These are phyloP conservation scores for Zygnema cylindricum DNA, from an alignment of 139 green algal species.

Conservation along the genomic window DNA sequence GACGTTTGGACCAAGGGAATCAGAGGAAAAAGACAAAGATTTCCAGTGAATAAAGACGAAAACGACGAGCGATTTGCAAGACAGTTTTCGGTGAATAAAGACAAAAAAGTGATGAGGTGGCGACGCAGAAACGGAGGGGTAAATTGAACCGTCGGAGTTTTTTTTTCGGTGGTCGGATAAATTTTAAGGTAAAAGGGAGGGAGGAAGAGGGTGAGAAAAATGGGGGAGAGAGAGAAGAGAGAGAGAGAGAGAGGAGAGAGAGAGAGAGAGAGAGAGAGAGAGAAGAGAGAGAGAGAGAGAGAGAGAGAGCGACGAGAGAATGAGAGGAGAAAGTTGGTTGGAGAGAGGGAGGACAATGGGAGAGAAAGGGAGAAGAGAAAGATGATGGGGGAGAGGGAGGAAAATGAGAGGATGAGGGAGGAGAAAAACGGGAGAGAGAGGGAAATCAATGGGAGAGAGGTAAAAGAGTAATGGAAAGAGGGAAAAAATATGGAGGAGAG, in stretches of 20 bases:
- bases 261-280: not conserved
- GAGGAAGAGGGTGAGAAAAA: not conserved
- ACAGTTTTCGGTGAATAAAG: not conserved
- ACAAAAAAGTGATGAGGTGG: not conserved
- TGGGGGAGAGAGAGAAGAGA: not conserved
- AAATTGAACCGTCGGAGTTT: not conserved
- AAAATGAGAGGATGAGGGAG: not conserved
- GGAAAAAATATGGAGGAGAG: not conserved
- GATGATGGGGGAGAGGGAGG: not conserved
- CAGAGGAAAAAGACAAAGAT: not conserved
- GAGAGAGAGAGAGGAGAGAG: not conserved
- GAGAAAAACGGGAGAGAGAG: not conserved
- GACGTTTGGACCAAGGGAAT: not conserved
- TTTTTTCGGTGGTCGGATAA: not conserved
- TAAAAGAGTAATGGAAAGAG: not conserved
- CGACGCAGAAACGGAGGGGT: not conserved
- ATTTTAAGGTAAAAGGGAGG: not conserved
- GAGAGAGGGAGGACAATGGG: not conserved
- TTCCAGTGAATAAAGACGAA: not conserved
- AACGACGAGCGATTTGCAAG: too few species aligned
- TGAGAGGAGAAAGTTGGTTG: not conserved
- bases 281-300: not conserved
- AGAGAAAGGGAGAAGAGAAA: not conserved
- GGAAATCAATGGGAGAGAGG: not conserved
- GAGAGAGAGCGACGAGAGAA: not conserved